Evolutionary conservation across 345 rosid species (phyloP).

Genomic region (Luvunga scandens): DNA sequence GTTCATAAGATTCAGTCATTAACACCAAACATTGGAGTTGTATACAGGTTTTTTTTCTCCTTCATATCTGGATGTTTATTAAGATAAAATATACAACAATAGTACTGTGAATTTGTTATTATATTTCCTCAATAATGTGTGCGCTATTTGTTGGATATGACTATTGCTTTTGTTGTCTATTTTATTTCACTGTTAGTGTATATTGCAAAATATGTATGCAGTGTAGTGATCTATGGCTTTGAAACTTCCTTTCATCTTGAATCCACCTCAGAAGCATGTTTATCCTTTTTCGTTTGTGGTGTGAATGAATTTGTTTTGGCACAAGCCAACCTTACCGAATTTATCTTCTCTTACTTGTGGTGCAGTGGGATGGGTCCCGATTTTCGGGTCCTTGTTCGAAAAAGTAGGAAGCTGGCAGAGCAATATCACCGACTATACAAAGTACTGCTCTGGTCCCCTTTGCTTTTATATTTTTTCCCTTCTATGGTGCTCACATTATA

Average conservation of each 20-base stretch:
- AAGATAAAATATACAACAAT: not conserved
- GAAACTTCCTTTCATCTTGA: not conserved
- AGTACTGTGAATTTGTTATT: not conserved
- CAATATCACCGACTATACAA: slow-evolving; percentile 79
- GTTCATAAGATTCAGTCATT: slow-evolving; percentile 86
- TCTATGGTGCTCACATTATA: not conserved
- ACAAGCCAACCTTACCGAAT: not conserved
- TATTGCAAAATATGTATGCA: not conserved
- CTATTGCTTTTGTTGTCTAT: not conserved
- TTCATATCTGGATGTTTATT: not conserved
- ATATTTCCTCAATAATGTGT: not conserved
- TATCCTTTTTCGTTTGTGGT: not conserved
- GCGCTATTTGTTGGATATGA: not conserved
- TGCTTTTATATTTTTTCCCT: not conserved
- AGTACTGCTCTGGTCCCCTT: slow-evolving; percentile 30
- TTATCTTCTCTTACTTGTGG: not conserved
- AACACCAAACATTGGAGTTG: slow-evolving; percentile 96
- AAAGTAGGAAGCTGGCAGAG: slow-evolving; percentile 94
- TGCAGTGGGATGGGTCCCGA: slow-evolving; percentile 98
- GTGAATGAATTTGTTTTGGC: not conserved
- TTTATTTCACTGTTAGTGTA: not conserved
- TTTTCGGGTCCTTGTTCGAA: slow-evolving; percentile 88
- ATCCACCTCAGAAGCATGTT: not conserved
- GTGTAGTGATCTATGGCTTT: not conserved
- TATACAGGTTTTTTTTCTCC: slow-evolving; percentile 63